A percentile compares a stretch with the other conserved stretches of the same genome.
Conservation (phyloP, 768 basidiomycete genomes). For the Favolaschia claudopus region DNA sequence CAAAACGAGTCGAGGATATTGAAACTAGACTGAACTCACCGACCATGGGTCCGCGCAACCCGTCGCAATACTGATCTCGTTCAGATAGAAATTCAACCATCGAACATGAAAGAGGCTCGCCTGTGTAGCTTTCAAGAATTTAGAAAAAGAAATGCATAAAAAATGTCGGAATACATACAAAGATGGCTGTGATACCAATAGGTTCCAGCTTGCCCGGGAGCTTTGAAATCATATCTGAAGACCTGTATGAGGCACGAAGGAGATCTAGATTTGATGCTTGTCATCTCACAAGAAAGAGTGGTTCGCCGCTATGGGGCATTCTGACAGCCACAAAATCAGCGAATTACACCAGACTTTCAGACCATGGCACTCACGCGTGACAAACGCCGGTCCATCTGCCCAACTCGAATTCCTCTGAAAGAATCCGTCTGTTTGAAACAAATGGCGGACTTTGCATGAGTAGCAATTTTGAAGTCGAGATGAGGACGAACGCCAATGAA, state of each 20-base stretch:
- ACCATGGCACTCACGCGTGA: slow-evolving; percentile 21
- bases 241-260: slow-evolving; percentile 31
- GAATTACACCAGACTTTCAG: background rate
- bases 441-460: too few species aligned
- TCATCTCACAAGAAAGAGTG: background rate
- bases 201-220: slow-evolving; percentile 44
- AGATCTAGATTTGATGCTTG: background rate
- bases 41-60: slow-evolving; percentile 56
- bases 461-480: background rate
- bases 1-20: background rate
- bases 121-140: slow-evolving; percentile 14
- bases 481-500: slow-evolving; percentile 43
- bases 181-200: slow-evolving; percentile 53
- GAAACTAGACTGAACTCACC: background rate
- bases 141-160: slow-evolving; percentile 28
- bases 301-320: slow-evolving; percentile 15
- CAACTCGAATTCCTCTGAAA: slow-evolving; percentile 45
- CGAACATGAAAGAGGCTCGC: slow-evolving; percentile 34
- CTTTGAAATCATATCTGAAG: slow-evolving; percentile 49
- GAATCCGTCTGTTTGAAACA: slow-evolving; percentile 51
- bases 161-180: slow-evolving; percentile 28
- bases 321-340: slow-evolving; percentile 23
- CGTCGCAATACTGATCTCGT: slow-evolving; percentile 63
- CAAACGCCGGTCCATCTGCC: slow-evolving; percentile 49
- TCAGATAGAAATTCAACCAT: slow-evolving; percentile 33